Base-by-base conservation (phyloP, 495 filamentous ascomycete species). In the Terfezia boudieri region DNA sequence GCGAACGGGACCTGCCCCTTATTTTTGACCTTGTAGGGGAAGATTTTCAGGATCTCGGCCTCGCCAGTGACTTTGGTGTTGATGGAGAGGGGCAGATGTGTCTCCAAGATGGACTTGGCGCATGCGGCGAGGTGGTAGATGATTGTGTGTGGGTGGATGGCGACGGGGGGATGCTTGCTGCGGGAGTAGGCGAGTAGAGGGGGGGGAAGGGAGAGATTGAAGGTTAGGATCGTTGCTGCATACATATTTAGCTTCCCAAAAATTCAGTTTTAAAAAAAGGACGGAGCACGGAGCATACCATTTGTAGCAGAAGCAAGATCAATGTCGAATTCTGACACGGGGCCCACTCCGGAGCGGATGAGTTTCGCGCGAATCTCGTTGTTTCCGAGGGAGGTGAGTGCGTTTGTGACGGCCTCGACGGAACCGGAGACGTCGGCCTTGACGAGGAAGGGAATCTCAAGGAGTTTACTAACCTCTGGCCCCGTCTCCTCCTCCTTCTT, bases 391-490 rank as follows among this genome's bases (percentile, higher is more conserved):
- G 77, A 74, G 20, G 76, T 69, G 57, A 96, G 71, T 12, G 80
- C 75, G 52, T 83, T 80, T 52, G 80, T 66, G 8, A 95, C 82
- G 6, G 90, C 90, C 67, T 99, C 90, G 8, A 86, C 88, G 1
- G 87, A 94, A 9, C 90, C 90, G 54, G 78, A 78, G 14, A 96
- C 90, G 63, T 99, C 92, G 48, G 79, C 87, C 68, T 95, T 96
- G 69, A 99, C 71, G 48, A 89, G 74, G 68, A 94, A 86, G 57
- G 78, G 76, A 53, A 94, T 71, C n/a, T 76, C 63, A 55, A 78
- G 8, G 75, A 72, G 0, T 55, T 66, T 61, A 36, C 54, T 55
- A 20, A 20, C 20, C 20, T 20, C 20, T 2, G 20, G 36, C 49
- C 53, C 48, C 57, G 20, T 2, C 20, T 20, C 53, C 52, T 55